These are phyloP conservation scores for Melocanna baccifera DNA, from an alignment of 176 grass and related monocot genomes.

Conservation along the genomic window DNA sequence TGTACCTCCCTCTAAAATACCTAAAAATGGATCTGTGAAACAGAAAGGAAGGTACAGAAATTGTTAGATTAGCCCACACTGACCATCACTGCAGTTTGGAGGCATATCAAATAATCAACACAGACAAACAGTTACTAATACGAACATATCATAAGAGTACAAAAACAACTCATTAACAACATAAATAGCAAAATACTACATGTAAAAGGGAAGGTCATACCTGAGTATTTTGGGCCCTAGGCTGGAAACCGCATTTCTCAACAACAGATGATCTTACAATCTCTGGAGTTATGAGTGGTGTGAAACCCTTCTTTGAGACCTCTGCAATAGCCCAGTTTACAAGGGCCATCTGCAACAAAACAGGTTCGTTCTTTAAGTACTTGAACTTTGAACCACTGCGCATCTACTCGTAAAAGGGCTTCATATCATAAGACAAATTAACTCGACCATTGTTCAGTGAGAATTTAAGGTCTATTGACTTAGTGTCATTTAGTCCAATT, in stretches of 20 bases:
- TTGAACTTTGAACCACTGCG: slow-evolving; percentile 85
- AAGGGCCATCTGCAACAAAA: slow-evolving; percentile 86
- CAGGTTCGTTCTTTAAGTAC: slow-evolving; percentile 97
- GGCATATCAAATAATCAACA: background rate
- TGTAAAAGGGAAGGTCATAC: slow-evolving; percentile 25
- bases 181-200: no score
- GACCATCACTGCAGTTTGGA: background rate
- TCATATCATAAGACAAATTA: background rate
- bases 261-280: slow-evolving; percentile 93
- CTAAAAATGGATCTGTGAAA: background rate
- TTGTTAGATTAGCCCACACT: background rate
- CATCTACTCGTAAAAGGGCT: slow-evolving; percentile 17
- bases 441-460: background rate
- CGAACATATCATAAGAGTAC: no score
- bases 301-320: slow-evolving; percentile 88
- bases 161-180: no score
- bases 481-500: background rate
- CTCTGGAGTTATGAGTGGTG: slow-evolving; percentile 89
- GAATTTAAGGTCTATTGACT: background rate
- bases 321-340: slow-evolving; percentile 81
- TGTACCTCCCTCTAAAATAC: background rate
- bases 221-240: slow-evolving; percentile 90
- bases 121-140: background rate
- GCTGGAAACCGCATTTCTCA: slow-evolving; percentile 96
- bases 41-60: background rate